Base-by-base conservation (phyloP, 441 rosid species). In the Pelargonium cotyledonis region DNA sequence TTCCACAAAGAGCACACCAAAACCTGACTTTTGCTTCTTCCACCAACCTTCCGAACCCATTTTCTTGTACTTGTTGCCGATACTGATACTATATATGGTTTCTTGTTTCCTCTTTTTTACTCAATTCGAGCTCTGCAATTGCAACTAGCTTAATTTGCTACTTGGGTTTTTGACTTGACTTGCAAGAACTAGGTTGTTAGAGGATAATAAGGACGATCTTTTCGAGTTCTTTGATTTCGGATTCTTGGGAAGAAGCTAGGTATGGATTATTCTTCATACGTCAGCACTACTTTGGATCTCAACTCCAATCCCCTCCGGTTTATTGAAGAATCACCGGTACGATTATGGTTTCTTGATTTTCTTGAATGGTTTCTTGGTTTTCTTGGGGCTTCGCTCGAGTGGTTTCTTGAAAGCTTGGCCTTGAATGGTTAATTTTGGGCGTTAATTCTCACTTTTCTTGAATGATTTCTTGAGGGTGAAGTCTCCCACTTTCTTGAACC, bases 251-350 rank as follows among this genome's bases (percentile, higher is more conserved):
- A 21, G 0, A 21, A 21, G 23, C 23, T 21, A 11, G 67, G 18
- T 70, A 85, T 88, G 94, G 87, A 81, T 72, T 78, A 75, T 31
- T 77, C 88, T 65, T 79, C 89, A 0, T 78, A 76, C 76, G 82
- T 87, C 4, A 84, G 88, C 70, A 89, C 92, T 74, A 84, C 94
- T n/a, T 69, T 94, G 75, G 92, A 94, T 86, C 97, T 94, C 65
- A 85, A 84, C 31, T 70, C 82, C 55, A 82, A 80, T 72, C 84
- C 84, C 10, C 66, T 75, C 12, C 84, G 78, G 60, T 68, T 72
- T 49, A 67, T 71, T 1, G 83, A 80, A 66, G 84, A 78, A 21
- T 62, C 57, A 65, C 68, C 75, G 35, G 55, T 26, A 60, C n/a
- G 23, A 60, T 7, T 40, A 23, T 35, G 26, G 43, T 29, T 57